These are phyloP conservation scores for Arachnopeziza araneosa DNA, from an alignment of 2,329 filamentous ascomycete species.

Conservation along the genomic window DNA sequence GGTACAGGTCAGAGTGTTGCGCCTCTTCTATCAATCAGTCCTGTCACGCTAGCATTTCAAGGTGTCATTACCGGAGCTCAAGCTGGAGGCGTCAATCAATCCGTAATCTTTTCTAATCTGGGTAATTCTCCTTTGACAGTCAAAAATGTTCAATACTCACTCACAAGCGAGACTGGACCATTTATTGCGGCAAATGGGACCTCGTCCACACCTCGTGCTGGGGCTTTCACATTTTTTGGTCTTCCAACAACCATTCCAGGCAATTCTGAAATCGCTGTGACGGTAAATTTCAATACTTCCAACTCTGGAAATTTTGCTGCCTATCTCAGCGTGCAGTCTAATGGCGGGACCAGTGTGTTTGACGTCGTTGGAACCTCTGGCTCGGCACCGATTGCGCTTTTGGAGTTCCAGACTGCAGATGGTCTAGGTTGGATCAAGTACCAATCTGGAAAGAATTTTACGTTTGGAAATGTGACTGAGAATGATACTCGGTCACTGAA, in stretches of 20 bases:
- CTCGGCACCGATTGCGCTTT: slow-evolving; percentile 41
- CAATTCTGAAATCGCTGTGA: slow-evolving; percentile 36
- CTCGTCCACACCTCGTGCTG: slow-evolving; percentile 34
- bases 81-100: slow-evolving; percentile 36
- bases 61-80: slow-evolving; percentile 42
- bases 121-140: slow-evolving; percentile 44
- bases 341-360: slow-evolving; percentile 46
- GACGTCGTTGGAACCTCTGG: slow-evolving; percentile 45
- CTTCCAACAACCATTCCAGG: slow-evolving; percentile 41
- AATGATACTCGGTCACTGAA: slow-evolving; percentile 42
- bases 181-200: slow-evolving; percentile 32
- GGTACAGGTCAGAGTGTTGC: slow-evolving; percentile 43
- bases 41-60: slow-evolving; percentile 44
- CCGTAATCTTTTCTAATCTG: slow-evolving; percentile 43
- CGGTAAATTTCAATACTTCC: slow-evolving; percentile 43
- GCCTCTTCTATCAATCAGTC: slow-evolving; percentile 42
- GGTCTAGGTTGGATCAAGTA: slow-evolving; percentile 46
- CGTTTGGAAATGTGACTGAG: slow-evolving; percentile 50
- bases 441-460: slow-evolving; percentile 39
- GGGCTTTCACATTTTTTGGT: slow-evolving; percentile 43
- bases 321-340: slow-evolving; percentile 42
- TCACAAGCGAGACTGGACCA: slow-evolving; percentile 38
- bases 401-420: slow-evolving; percentile 51
- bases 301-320: slow-evolving; percentile 42
- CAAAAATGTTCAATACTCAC: slow-evolving; percentile 31